Evolutionary conservation across 2,329 filamentous ascomycete species (phyloP), one percentile per base, ranked within the genome.

Genomic region (Epichloe sp.): DNA sequence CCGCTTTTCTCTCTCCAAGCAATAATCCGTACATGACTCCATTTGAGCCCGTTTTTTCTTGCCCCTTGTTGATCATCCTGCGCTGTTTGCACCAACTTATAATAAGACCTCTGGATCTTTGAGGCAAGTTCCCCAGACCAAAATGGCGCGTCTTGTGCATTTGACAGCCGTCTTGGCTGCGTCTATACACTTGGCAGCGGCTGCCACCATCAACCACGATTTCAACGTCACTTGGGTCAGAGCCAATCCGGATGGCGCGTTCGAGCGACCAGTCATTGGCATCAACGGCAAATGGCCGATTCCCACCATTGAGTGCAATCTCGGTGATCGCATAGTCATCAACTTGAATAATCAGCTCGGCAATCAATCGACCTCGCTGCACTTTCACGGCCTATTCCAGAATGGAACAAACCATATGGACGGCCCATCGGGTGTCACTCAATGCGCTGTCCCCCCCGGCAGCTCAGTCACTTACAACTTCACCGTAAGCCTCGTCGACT

Each of bases 221-320:
- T 88, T 85, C 68, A 79, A 82, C 58, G 73, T 88, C 55, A 78
- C 75, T 52, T 89, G 86, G 85, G 79, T 87, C 11, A 76, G 68
- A 42, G 78, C 82, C 36, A 84, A 86, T 58, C 87, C 86, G 0
- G 86, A 91, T 68, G 82, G 81, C 21, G 70, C 74, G 7, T 75
- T 75, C 53, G 71, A 77, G 40, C 76, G 86, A 35, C 75, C 80
- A n/a, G 77, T 78, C 3, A 86, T 91, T 61, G 85, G 84, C 44
- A 84, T 93, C 68, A 91, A 93, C 60, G 79, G 78, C 4, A 65
- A 82, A 68, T 88, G 86, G 83, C 87, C 86, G 2, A 75, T 85
- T 49, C 86, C 87, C 1, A 65, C 68, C 26, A 82, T 88, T 52
- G 73, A 77, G 48, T 82, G 77, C 38, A 75, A 74, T 46, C 69